Conservation (phyloP, 192 early-diverging fungal genomes). For the Backusella parvicylindrica region DNA sequence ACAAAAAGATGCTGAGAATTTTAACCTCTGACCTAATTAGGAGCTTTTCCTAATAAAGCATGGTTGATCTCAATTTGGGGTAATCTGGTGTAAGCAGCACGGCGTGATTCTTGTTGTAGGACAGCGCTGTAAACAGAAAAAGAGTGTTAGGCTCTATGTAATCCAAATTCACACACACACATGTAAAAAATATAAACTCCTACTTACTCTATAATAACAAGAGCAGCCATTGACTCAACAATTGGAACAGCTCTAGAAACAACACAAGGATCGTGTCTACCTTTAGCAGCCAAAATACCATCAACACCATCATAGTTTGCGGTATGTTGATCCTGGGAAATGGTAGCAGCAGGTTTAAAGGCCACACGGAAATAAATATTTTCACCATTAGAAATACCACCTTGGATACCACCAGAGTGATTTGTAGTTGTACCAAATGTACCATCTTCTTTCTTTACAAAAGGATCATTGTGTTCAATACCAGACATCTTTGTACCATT, state of each 20-base stretch:
- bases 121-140: constrained; percentile 39
- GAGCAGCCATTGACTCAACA: constrained; percentile 93
- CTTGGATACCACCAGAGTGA: constrained; percentile 95
- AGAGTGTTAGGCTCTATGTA: neutral
- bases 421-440: constrained; percentile 85
- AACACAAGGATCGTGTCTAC: constrained; percentile 96
- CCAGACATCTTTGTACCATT: constrained; percentile 84
- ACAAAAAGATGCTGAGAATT: neutral
- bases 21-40: neutral
- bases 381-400: constrained; percentile 96
- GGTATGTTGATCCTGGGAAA: constrained; percentile 85
- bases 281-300: constrained; percentile 87
- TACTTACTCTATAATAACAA: constrained; percentile 87
- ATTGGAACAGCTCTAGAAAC: constrained; percentile 95
- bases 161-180: neutral
- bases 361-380: constrained; percentile 95
- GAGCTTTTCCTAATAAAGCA: constrained; percentile 23
- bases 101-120: constrained; percentile 59
- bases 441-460: constrained; percentile 55
- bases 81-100: constrained; percentile 46
- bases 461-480: constrained; percentile 92
- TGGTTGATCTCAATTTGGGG: constrained; percentile 42
- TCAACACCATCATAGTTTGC: constrained; percentile 78
- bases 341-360: constrained; percentile 96
- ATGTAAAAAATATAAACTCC: neutral